Percentiles rank a stretch among this genome's conserved stretches.
Conservation (phyloP, 73 alveolate species). For the Uronychia binucleata region DNA sequence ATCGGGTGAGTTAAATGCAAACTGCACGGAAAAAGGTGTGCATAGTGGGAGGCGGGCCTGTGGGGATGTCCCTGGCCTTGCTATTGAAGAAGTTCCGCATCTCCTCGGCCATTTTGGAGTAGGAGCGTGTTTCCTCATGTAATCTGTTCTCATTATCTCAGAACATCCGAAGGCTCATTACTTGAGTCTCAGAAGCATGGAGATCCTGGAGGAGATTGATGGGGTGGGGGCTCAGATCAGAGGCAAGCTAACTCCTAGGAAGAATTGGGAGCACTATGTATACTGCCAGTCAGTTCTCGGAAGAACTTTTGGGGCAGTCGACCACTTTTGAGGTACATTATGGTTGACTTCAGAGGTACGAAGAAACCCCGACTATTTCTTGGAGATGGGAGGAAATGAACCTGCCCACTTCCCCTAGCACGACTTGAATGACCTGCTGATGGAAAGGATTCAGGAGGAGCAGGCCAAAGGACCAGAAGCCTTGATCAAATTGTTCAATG, state of each 20-base stretch:
- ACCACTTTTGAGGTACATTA: background rate
- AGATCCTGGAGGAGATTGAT: conserved; percentile 44
- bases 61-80: conserved; percentile 71
- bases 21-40: no score
- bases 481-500: no score
- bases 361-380: background rate
- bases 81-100: conserved; percentile 53
- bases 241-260: conserved; percentile 13
- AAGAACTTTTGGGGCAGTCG: background rate
- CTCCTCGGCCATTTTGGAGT: conserved; percentile 27
- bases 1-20: no score
- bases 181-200: conserved; percentile 65
- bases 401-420: conserved; percentile 2
- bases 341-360: background rate
- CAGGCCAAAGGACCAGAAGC: no score
- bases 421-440: background rate
- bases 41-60: conserved; percentile 78
- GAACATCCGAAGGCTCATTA: conserved; percentile 80
- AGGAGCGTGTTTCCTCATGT: conserved; percentile 4
- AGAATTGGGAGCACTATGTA: conserved; percentile 33
- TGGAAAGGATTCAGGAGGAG: no score
- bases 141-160: background rate
- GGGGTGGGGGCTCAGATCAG: conserved; percentile 26
- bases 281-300: conserved; percentile 35
- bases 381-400: conserved; percentile 12